Evolutionary conservation across 352 stramenopile species (phyloP), one percentile per base, ranked within the genome.

Genomic region (Phytophthora cryptogea): DNA sequence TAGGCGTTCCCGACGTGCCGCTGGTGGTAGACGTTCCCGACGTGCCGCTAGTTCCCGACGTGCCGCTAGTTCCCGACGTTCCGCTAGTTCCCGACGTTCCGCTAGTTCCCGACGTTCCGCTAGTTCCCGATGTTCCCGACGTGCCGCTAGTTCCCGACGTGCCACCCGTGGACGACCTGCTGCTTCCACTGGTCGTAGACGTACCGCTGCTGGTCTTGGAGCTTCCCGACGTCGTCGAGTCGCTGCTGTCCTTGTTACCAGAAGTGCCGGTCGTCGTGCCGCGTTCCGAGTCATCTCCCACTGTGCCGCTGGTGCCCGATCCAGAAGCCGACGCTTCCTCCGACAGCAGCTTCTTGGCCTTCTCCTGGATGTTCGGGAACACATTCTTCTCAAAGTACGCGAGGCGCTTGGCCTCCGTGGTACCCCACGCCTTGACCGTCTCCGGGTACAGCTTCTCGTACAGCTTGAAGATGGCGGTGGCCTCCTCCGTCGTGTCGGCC

Each of bases 381-480:
- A 83, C 63, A 14, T 82, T 86, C 33, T 69, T 62, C 66, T 88
- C 83, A 48, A 91, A 91, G 57, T 71, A 66, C 11, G 82, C 64
- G 51, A 85, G 80, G 66, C 87, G 79, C 35, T 49, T 65, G 10
- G 52, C 54, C 36, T 71, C 37, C n/a, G 73, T 82, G 11, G 49
- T 41, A 27, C 79, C 79, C 75, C 72, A 86, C 35, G 66, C 63
- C 14, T 58, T 61, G 16, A 85, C 79, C 27, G 67, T 30, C 33
- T 58, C 56, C 11, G 70, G 63, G 51, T 86, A 74, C 17, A 89
- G 53, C 36, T 72, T 74, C 59, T 83, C 77, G 72, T 88, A 91
- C 32, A 91, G 63, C 47, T 86, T 79, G 61, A 88, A 91, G 7
- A 91, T 56, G 30, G 80, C 52, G 37, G 72, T 54, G 11, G 70